Evolutionary conservation across 2,329 filamentous ascomycete genomes (phyloP).

Genomic region (Sclerotinia nivalis): DNA sequence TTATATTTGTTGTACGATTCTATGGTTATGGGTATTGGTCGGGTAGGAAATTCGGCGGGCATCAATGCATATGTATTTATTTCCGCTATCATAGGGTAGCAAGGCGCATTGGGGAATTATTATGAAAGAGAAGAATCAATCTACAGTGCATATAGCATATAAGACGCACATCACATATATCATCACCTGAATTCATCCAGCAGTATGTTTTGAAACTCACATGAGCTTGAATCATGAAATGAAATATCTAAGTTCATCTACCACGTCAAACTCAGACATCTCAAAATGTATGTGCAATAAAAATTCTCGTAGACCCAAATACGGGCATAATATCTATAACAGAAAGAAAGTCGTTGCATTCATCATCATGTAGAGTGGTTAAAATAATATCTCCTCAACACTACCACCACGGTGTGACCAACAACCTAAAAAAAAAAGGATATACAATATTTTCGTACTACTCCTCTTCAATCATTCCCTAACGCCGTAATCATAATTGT

Average conservation of each 20-base stretch:
- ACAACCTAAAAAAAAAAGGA: neutral
- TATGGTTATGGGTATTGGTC: neutral
- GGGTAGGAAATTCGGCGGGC: no score
- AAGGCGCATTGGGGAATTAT: neutral
- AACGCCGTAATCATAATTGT: conserved; percentile 6
- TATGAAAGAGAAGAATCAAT: neutral
- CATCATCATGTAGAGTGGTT: conserved; percentile 15
- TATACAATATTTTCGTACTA: conserved; percentile 15
- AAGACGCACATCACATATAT: neutral
- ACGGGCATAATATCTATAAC: neutral
- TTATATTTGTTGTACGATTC: neutral
- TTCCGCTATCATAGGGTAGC: neutral
- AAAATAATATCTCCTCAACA: conserved; percentile 1
- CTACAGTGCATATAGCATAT: neutral
- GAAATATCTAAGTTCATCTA: no score
- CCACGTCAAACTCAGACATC: no score
- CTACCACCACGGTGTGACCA: neutral
- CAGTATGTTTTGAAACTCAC: neutral
- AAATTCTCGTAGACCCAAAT: no score
- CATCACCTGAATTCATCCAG: neutral
- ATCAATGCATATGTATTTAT: neutral
- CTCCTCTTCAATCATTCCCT: conserved; percentile 11
- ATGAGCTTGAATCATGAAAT: no score
- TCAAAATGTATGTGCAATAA: no score
- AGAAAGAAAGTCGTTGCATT: conserved; percentile 18